phyloP scores from a whole-genome alignment of 2,329 filamentous ascomycete species.

The Stylonectria norvegica region DNA sequence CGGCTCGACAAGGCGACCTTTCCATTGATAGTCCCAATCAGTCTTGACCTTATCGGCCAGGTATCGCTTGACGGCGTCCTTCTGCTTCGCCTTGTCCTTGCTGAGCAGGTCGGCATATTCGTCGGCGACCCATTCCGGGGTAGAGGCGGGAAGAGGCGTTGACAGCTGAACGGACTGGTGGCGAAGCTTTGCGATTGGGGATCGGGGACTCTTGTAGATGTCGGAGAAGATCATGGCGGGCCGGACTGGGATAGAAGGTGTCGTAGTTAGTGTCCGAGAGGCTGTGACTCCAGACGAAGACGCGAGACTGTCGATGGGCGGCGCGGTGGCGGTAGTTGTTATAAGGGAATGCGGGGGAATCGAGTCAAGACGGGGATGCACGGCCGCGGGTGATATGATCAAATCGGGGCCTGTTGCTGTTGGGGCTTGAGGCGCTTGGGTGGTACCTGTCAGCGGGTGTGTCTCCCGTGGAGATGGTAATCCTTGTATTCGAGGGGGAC shows the following conservation, averaged over 20 bases:
- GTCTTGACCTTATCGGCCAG: slow-evolving; percentile 52
- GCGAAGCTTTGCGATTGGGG: slow-evolving; percentile 51
- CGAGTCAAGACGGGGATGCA: slow-evolving; percentile 20
- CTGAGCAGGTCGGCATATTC: slow-evolving; percentile 60
- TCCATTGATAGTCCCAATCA: slow-evolving; percentile 62
- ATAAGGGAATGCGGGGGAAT: slow-evolving; percentile 21
- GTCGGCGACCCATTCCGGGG: slow-evolving; percentile 40
- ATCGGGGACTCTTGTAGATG: slow-evolving; percentile 54
- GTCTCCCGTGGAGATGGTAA: too few relatives aligned
- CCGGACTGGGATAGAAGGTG: slow-evolving; percentile 14
- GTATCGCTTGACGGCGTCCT: slow-evolving; percentile 58
- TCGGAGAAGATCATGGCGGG: slow-evolving; percentile 55
- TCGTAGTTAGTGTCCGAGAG: slow-evolving; percentile 16
- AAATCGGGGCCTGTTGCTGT: slow-evolving; percentile 14
- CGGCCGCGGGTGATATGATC: slow-evolving; percentile 17
- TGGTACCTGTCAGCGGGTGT: slow-evolving; percentile 12
- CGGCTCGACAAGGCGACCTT: slow-evolving; percentile 30
- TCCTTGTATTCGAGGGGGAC: neutral
- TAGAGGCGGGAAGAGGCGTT: slow-evolving; percentile 25
- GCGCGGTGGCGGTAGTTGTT: slow-evolving; percentile 18
- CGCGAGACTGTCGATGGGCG: slow-evolving; percentile 1
- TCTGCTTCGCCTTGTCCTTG: slow-evolving; percentile 60
- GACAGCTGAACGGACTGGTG: slow-evolving; percentile 33
- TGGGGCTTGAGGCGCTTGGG: slow-evolving; percentile 8
- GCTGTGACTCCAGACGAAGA: slow-evolving; percentile 11